Base-by-base conservation (phyloP, 441 rosid genomes). In the Manihot esculenta region DNA sequence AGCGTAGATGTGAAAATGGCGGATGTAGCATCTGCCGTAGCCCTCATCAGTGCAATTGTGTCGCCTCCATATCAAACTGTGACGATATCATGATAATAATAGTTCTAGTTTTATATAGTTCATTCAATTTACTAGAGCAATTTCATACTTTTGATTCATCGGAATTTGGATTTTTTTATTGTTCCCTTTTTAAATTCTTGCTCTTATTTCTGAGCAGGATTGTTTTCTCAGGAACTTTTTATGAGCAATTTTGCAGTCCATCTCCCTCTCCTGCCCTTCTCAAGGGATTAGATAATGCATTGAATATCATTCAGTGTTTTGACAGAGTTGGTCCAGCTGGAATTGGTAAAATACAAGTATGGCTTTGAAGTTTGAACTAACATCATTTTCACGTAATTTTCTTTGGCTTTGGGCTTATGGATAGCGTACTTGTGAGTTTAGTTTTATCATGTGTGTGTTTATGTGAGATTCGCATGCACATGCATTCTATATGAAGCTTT, bases 301-400 rank as follows among this genome's bases (percentile, higher is more conserved):
- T 91, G 97, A 5, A 82, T 94, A 47, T 97, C 97, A 10, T 91
- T 84, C 69, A 94, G 98, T 68, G 98, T 89, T 72, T 69, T 93
- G 58, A 91, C 97, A 0, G 97, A 93, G 78, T 33, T 23, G 97
- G 98, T 66, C 94, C 96, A 0, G 81, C 98, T 75, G 98, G 97
- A 62, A 89, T 88, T 15, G 98, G 98, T 41, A 93, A 93, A 81
- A 91, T 97, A n/a, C 97, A 93, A 76, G 98, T 89, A 82, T 42
- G 71, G 33, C 18, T 11, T 50, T 66, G n/a, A n/a, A n/a, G n/a
- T n/a, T n/a, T n/a, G n/a, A n/a, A n/a, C n/a, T n/a, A n/a, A n/a
- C n/a, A n/a, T 71, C 15, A 2, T 2, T 15, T 13, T 53, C 51
- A 7, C 13, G 60, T 23, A 13, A 55, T 64, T 41, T 60, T 3